A percentile compares a stretch with the other conserved stretches of the same genome.
These are phyloP conservation scores for Antrodiella citrinella DNA, from an alignment of 768 basidiomycete genomes.

Conservation along the genomic window DNA sequence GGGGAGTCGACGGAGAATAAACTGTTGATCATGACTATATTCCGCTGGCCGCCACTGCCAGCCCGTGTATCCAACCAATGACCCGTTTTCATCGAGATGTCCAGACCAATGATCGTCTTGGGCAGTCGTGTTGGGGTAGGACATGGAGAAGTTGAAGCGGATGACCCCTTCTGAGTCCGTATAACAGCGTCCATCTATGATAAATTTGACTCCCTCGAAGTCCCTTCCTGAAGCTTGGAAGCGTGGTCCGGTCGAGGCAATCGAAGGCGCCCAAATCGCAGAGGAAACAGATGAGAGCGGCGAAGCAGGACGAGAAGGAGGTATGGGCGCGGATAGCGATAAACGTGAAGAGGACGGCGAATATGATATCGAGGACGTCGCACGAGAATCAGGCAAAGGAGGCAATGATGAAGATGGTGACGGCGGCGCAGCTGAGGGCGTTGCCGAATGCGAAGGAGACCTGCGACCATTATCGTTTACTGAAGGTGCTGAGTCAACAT, in stretches of 20 bases:
- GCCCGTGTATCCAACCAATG: conserved; percentile 4
- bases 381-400: neutral
- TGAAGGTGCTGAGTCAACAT: neutral
- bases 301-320: neutral
- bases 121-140: conserved; percentile 2
- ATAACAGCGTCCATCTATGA: conserved; percentile 11
- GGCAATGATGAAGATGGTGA: neutral
- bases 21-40: conserved; percentile 4
- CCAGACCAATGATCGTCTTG: conserved; percentile 8
- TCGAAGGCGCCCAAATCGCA: neutral
- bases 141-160: conserved; percentile 11
- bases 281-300: too few species aligned
- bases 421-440: too few species aligned
- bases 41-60: neutral
- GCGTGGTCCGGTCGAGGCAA: neutral
- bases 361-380: neutral
- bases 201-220: conserved; percentile 7
- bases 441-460: neutral
- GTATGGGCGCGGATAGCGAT: neutral
- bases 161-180: conserved; percentile 7
- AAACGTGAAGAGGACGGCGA: neutral
- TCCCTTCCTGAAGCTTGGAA: conserved; percentile 8
- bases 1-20: conserved; percentile 19
- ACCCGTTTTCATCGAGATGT: conserved; percentile 5
- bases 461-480: neutral